Evolutionary conservation across 805 yeast genomes (phyloP).

Genomic region (Saccharomycopsis vini): DNA sequence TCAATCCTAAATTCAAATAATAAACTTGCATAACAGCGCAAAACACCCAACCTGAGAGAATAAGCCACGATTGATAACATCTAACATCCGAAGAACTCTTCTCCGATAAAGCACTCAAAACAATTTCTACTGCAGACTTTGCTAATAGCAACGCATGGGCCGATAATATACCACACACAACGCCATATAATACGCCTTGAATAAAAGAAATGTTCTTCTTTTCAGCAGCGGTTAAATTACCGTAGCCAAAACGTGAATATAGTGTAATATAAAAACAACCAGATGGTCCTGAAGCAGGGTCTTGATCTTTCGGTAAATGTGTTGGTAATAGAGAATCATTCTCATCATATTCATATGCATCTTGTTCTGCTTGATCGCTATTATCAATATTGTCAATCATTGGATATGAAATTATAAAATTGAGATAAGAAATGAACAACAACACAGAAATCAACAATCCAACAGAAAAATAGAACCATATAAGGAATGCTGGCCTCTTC

Average conservation of each 20-base stretch:
- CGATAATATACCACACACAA: slow-evolving; percentile 65
- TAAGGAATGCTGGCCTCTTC: slow-evolving; percentile 38
- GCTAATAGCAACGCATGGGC: slow-evolving; percentile 83
- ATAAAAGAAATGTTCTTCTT: slow-evolving; percentile 23
- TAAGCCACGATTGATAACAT: slow-evolving; percentile 36
- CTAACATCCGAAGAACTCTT: slow-evolving; percentile 31
- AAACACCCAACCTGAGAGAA: slow-evolving; percentile 45
- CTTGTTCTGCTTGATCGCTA: neutral
- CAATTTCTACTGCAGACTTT: slow-evolving; percentile 69
- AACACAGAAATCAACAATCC: slow-evolving; percentile 5
- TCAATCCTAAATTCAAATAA: slow-evolving; percentile 65
- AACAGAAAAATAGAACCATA: slow-evolving; percentile 39
- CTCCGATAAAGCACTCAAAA: slow-evolving; percentile 35
- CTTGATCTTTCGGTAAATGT: neutral
- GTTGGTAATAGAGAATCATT: neutral
- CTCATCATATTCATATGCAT: neutral
- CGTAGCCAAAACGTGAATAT: too few relatives aligned
- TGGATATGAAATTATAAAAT: neutral
- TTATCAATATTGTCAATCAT: neutral
- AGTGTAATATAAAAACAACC: too few relatives aligned
- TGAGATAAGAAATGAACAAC: slow-evolving; percentile 7
- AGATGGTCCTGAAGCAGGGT: too few relatives aligned
- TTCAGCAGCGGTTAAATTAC: too few relatives aligned
- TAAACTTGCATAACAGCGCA: slow-evolving; percentile 66
- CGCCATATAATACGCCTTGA: slow-evolving; percentile 58